Base-by-base conservation (phyloP, 2,329 filamentous ascomycete genomes). In the Penicillium sp. region DNA sequence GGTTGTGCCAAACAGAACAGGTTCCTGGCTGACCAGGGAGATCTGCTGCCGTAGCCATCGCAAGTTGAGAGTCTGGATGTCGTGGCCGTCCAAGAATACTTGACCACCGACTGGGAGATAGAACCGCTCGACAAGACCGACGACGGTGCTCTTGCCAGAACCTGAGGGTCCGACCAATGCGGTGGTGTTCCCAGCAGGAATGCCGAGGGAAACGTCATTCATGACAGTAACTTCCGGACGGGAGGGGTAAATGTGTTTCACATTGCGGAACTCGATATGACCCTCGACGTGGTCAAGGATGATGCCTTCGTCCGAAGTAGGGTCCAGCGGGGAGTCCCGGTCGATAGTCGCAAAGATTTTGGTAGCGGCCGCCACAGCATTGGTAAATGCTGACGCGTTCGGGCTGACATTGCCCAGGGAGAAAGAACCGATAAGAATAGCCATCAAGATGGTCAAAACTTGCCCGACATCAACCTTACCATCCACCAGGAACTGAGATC, bases 281-380 rank as follows among this genome's bases (percentile, higher is more conserved):
- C 93, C 93, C 52, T 85, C 75, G 2, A 95, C 77, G 19, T 80
- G 69, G 1, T 88, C 82, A 1, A 94, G 77, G 57, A 77, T 89
- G 53, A 80, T 75, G n/a, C 91, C 93, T 8, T 77, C 74, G 1
- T 84, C 78, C 2, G 78, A 80, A 6, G 81, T 80, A 0, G 91
- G 83, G 62, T 98, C 87, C 42, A 97, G 75, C 0, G 91, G 89
- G 0, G 93, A 96, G 3, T 73, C 62, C 45, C 93, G 85, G 68
- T 97, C 91, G 58, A 97, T 97, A 2, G 90, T 96, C 64, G 83
- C 86, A 73, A 85, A 96, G 55, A 98, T 95, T 74, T 97, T 97
- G 48, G 81, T 80, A 3, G 88, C 89, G 2, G 93, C 91, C 29
- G 88, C 87, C 6, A 94, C 73, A 34, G 83, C 87, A 13, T 84